Conservation (phyloP, 257 asterid genomes). For the Hygrophila difformis region DNA sequence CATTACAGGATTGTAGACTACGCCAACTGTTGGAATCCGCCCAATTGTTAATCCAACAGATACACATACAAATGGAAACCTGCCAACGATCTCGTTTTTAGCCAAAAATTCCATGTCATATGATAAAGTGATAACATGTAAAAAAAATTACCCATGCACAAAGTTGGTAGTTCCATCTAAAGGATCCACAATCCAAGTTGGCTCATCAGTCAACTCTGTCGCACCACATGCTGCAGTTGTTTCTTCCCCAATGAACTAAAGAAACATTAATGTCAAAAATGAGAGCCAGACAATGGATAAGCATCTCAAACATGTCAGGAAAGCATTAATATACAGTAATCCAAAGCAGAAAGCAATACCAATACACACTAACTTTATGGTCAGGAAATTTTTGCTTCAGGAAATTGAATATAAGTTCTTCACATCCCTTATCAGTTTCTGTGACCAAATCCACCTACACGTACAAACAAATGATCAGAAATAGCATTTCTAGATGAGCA, state of each 20-base stretch:
- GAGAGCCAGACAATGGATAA: not conserved
- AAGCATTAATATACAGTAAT: no score
- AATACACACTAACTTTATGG: conserved; percentile 46
- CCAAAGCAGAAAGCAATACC: not conserved
- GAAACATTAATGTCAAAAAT: not conserved
- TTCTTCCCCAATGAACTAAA: conserved; percentile 92
- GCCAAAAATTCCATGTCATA: no score
- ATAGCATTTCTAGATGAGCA: not conserved
- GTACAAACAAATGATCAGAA: not conserved
- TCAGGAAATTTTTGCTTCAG: conserved; percentile 57
- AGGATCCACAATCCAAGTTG: conserved; percentile 98
- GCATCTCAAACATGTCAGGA: not conserved
- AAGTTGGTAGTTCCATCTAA: conserved; percentile 95
- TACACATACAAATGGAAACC: conserved; percentile 78
- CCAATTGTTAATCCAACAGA: conserved; percentile 73
- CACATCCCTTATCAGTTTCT: conserved; percentile 89
- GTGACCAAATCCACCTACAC: conserved; percentile 91
- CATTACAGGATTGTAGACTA: conserved; percentile 73
- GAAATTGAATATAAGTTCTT: conserved; percentile 60
- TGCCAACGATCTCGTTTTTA: conserved; percentile 16
- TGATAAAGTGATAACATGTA: no score
- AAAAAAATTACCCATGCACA: conserved; percentile 69
- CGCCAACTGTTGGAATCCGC: conserved; percentile 62
- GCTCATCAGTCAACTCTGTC: conserved; percentile 72
- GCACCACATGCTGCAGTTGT: conserved; percentile 81